Evolutionary conservation across 257 asterid genomes (phyloP), one percentile per base, ranked within the genome.

Genomic region (Scutellaria minor): DNA sequence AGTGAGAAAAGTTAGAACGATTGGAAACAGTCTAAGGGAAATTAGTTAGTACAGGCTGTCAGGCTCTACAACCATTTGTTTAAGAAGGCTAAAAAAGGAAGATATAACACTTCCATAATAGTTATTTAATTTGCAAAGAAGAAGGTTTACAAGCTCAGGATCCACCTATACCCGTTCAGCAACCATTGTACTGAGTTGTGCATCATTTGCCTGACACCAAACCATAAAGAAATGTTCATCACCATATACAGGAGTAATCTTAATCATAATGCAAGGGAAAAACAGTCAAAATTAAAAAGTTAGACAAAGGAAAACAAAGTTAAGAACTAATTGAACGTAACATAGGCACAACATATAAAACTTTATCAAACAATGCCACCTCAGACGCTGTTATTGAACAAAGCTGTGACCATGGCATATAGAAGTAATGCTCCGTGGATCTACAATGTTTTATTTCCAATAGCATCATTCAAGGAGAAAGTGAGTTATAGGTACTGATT

Each of bases 151-250:
- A 71, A 52, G 68, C 51, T 63, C 63, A 61, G 71, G 58, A 41
- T 54, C 71, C 68, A 56, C 61, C 54, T 47, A 58, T 77, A 94
- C 99, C 98, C 92, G 99, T 80, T 95, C 98, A 6, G 92, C 90
- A 20, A 95, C 98, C 99, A 95, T 92, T 18, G 98, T 95, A 87
- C 99, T 92, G 74, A 95, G 99, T 57, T 95, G 98, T 56, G 98
- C 98, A 81, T 95, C 99, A 87, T 95, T 92, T 73, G 96, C 99
- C 99, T 95, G 89, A 71, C 46, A 62, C 50, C 64, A 72, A 74
- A 79, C 45, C 71, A 84, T 31, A 82, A 83, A 37, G 24, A 68
- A 51, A 51, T 78, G 56, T 72, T 58, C 51, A 50, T 14, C 37
- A 31, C 37, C 37, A 31, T 31, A 4, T 31, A 31, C 37, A 31